Base-by-base conservation (phyloP, 1,284 basidiomycete species). In the Naganishia liquefaciens region DNA sequence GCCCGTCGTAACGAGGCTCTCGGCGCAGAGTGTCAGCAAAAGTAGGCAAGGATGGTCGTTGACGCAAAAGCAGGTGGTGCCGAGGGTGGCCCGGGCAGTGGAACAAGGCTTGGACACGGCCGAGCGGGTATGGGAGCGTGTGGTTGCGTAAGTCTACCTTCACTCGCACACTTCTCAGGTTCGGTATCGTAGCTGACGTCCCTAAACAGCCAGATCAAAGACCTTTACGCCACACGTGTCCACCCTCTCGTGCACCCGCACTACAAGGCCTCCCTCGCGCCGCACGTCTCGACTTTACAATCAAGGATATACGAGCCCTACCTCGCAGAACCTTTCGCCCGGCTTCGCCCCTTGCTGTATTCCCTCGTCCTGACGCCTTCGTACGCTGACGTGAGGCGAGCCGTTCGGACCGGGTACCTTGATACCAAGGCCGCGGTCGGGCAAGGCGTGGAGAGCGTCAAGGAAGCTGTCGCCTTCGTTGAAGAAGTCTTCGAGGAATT, bases 361-460 rank as follows among this genome's bases (percentile, higher is more conserved):
- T 70, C 49, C 65, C 69, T 46, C 46, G 60, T 51, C 39, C 71
- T 57, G 55, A 72, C 37, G 15, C 69, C 28, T 23, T 75, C 67
- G 63, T 76, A 54, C 15, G 46, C 49, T 23, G 67, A 68, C 53
- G 57, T 68, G 37, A 52, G 58, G 47, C 27, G 47, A 4, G 49
- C 52, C 27, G 33, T 68, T 47, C 39, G 62, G 17, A 77, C 74
- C 9, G 83, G 83, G 69, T 77, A 80, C 42, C 81, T 81, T 21
- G 75, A 74, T 11, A 81, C 64, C 39, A 50, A 80, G 6, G 85
- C 85, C 53, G 86, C 87, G 33, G 85, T 83, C 9, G 84, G 85
- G 47, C 84, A 85, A 39, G 84, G 85, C 28, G 78, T 84, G 4
- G 77, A 84, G 9, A 84, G 82, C 62, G 81, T 81, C 47, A 77